Base-by-base conservation (phyloP, 1,139 yeast species). In the Yamadazyma blattariae region DNA sequence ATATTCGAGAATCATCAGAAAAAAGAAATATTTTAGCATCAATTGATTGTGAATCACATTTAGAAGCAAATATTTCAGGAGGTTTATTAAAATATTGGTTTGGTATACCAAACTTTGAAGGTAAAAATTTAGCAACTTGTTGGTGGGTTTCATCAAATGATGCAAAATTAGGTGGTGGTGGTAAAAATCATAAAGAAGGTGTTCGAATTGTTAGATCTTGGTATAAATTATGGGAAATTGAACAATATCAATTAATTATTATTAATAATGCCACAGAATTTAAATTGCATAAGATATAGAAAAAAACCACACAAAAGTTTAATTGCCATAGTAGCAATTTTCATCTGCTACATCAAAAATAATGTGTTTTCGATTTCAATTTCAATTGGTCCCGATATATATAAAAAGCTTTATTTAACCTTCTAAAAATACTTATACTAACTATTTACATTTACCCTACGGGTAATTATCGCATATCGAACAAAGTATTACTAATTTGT, bases 51-150 rank as follows among this genome's bases (percentile, higher is more conserved):
- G 51, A 37, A 1, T 54, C 63, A 1, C 66, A 61, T 35, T 26
- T 28, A 14, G 66, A 60, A 36, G 67, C 65, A 13, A 61, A 54
- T 35, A 35, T 24, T 3, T 50, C 60, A 4, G 67, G 66, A 1
- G 67, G 66, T 0, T 40, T 61, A 5, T 40, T 61, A 25, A 61
- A 61, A 36, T 61, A 61, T 38, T 61, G 64, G 61, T 61, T 49
- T 32, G 66, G 66, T 1, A 47, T 52, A 2, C 66, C 66, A 1
- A 57, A 59, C 32, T 44, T 46, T 24, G 48, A 37, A 6, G 66
- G 61, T 1, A 51, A 54, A 34, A 61, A 60, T 36, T 42, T 61
- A 32, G 67, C 66, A 5, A 61, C 67, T 1, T 61, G 66, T 34
- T 60, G 64, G 65, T 61, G 66, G 67, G 47, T 47, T 18, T 39